Base-by-base conservation (phyloP, 1,284 basidiomycete species). In the Apiotrichum domesticum region DNA sequence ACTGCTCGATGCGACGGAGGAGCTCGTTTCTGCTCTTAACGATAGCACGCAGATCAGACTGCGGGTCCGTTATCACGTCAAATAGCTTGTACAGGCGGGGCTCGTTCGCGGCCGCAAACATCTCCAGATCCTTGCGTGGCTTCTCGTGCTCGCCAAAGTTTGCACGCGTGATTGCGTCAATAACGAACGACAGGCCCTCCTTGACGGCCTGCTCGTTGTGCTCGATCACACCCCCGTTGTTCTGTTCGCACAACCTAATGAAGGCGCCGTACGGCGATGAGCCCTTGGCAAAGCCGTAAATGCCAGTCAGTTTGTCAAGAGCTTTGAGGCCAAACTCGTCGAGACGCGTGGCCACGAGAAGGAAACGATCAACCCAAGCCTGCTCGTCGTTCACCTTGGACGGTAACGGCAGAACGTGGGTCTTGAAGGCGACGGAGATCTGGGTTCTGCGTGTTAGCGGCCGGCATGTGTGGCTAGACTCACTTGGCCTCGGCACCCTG, bases 101-200 rank as follows among this genome's bases (percentile, higher is more conserved):
- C 66, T 97, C 92, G 72, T 97, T 97, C 41, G 86, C 77, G 59
- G 87, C 87, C 1, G 93, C 93, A 66, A 98, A 97, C 0, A 83
- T 74, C 21, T 85, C 80, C 29, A 99, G 77, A 67, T 97, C 93
- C 56, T 88, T 87, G 2, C 79, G 77, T 0, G 85, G 87, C 69
- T 89, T 89, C 43, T 83, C 80, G 1, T 83, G 79, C 53, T 97
- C 92, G 3, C 84, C 80, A 64, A 85, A 88, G 13, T 55, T 45
- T 37, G 55, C 55, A 67, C 65, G 49, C 37, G 65, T 47, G 29
- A 66, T 57, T 29, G 57, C 62, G 53, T 84, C 81, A 56, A 85
- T 82, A 11, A 83, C 72, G 4, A 66, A 70, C 45, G 81, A 80
- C 45, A 94, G 76, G 46, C 79, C 79, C 13, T 78, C 79, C 47